A percentile compares a stretch with the other conserved stretches of the same genome.
phyloP scores from a whole-genome alignment of 2,329 filamentous ascomycete genomes.

The Aspergillus terreus region DNA sequence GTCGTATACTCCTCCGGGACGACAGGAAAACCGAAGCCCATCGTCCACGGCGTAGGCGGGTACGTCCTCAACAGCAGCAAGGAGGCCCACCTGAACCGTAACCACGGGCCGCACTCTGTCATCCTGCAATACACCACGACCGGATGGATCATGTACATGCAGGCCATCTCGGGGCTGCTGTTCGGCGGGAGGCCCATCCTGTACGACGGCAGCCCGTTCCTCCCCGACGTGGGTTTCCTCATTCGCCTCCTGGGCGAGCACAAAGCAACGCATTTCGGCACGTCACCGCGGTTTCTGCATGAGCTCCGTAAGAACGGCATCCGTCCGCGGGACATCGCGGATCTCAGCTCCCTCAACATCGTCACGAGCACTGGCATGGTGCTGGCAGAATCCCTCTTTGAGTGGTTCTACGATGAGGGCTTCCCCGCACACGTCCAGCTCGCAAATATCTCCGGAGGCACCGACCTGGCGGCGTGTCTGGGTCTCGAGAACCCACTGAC shows the following conservation, averaged over 20 bases:
- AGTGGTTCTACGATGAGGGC: conserved; percentile 72
- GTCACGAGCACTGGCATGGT: conserved; percentile 81
- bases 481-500: conserved; percentile 61
- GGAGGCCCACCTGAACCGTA: conserved; percentile 56
- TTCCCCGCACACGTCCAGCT: conserved; percentile 68
- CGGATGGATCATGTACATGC: conserved; percentile 86
- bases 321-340: conserved; percentile 57
- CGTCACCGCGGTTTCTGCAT: conserved; percentile 71
- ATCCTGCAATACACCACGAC: conserved; percentile 64
- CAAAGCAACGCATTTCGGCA: conserved; percentile 68
- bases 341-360: conserved; percentile 58
- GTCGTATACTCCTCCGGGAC: conserved; percentile 78
- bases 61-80: conserved; percentile 46
- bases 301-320: conserved; percentile 66
- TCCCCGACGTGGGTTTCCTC: conserved; percentile 63
- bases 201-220: conserved; percentile 82
- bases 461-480: conserved; percentile 57
- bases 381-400: conserved; percentile 69
- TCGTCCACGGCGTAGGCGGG: conserved; percentile 63
- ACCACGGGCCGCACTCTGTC: conserved; percentile 41
- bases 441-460: conserved; percentile 72
- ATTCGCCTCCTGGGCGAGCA: conserved; percentile 61
- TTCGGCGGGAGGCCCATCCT: conserved; percentile 61
- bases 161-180: conserved; percentile 56
- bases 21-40: conserved; percentile 79